phyloP scores from a whole-genome alignment of 495 filamentous ascomycete genomes.

The Xylaria curta region DNA sequence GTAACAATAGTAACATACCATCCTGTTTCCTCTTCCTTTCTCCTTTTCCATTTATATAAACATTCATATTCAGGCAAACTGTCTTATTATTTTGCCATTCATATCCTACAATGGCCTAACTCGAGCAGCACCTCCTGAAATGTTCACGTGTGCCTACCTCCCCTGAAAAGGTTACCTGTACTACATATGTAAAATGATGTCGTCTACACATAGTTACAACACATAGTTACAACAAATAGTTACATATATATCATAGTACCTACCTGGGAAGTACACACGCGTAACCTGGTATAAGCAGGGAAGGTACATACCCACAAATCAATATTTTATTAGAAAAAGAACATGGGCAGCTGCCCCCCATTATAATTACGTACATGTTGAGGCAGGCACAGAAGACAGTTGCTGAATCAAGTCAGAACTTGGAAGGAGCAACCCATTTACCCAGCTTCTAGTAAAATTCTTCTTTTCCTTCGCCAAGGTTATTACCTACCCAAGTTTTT shows the following conservation, averaged over 20 bases:
- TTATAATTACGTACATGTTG: background rate
- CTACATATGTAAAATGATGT: background rate
- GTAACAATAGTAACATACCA: too few species aligned
- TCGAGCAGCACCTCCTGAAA: background rate
- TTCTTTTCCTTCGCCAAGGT: background rate
- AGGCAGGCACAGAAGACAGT: slow-evolving; percentile 10
- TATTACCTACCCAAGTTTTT: background rate
- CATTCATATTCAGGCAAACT: too few species aligned
- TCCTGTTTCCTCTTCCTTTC: background rate
- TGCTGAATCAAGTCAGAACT: background rate
- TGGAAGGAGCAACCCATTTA: background rate
- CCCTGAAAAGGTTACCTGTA: background rate
- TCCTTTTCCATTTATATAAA: background rate
- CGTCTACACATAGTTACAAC: background rate
- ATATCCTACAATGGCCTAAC: too few species aligned
- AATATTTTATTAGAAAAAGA: background rate
- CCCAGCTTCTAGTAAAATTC: background rate
- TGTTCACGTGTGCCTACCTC: background rate
- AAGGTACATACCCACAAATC: background rate
- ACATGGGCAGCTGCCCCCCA: background rate
- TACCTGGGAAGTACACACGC: background rate
- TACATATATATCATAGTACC: background rate
- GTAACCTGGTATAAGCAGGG: background rate
- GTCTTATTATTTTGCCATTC: too few species aligned
- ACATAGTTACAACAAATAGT: too few species aligned